A percentile compares a stretch with the other conserved stretches of the same genome.
These are phyloP conservation scores for Aspergillus fumigatus DNA, from an alignment of 2,329 filamentous ascomycete species.

Conservation along the genomic window DNA sequence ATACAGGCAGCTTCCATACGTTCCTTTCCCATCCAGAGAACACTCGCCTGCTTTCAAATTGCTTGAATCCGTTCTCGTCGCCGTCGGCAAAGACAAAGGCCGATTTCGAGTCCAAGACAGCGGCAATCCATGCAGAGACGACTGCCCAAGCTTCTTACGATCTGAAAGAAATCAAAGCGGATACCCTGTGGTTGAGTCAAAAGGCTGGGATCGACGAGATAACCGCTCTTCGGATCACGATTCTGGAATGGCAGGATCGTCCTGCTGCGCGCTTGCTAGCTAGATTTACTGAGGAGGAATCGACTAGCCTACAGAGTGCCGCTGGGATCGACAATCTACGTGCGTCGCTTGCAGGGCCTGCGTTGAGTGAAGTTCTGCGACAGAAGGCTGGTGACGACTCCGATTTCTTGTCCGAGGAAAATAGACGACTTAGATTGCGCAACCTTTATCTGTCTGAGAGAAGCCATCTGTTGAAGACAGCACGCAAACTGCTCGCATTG, in stretches of 20 bases:
- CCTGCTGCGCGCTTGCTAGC: slow-evolving; percentile 67
- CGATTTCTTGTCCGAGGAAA: slow-evolving; percentile 58
- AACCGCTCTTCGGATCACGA: slow-evolving; percentile 70
- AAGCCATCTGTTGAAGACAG: slow-evolving; percentile 61
- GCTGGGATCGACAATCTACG: slow-evolving; percentile 61
- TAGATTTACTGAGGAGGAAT: slow-evolving; percentile 72
- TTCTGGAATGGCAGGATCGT: slow-evolving; percentile 79
- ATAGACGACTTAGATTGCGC: slow-evolving; percentile 64
- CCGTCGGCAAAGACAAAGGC: slow-evolving; percentile 61
- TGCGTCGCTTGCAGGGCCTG: slow-evolving; percentile 49
- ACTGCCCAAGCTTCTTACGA: slow-evolving; percentile 64
- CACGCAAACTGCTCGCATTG: slow-evolving; percentile 46
- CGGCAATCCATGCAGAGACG: slow-evolving; percentile 77
- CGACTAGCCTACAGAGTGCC: slow-evolving; percentile 69
- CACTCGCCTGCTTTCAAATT: slow-evolving; percentile 62
- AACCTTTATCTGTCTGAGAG: slow-evolving; percentile 68
- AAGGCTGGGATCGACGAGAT: slow-evolving; percentile 74
- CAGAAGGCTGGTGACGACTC: slow-evolving; percentile 26
- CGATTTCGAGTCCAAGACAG: slow-evolving; percentile 77
- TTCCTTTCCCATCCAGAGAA: slow-evolving; percentile 71
- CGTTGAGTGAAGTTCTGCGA: slow-evolving; percentile 32
- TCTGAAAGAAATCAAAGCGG: slow-evolving; percentile 74
- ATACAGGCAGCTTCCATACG: slow-evolving; percentile 54
- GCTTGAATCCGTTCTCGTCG: slow-evolving; percentile 62
- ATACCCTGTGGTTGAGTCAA: slow-evolving; percentile 80